phyloP scores from a whole-genome alignment of 2,329 filamentous ascomycete genomes.

The Drechslerella dactyloides region DNA sequence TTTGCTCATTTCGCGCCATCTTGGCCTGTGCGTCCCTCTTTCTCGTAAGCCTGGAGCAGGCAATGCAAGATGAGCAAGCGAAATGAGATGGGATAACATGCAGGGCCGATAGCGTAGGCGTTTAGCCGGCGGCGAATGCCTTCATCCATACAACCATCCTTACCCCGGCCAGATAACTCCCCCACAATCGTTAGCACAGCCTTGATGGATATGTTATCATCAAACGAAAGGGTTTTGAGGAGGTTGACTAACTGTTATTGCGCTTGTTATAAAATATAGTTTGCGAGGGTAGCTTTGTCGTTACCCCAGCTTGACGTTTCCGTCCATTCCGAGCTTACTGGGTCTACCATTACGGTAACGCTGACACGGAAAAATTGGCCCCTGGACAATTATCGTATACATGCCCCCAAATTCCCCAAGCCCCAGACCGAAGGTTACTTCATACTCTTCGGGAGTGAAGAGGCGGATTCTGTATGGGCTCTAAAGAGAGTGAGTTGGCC shows the following conservation, averaged over 20 bases:
- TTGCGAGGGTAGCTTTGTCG: slow-evolving; percentile 67
- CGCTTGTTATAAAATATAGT: slow-evolving; percentile 53
- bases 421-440: slow-evolving; percentile 95
- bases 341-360: slow-evolving; percentile 68
- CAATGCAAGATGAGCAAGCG: slow-evolving; percentile 17
- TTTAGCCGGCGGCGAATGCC: slow-evolving; percentile 33
- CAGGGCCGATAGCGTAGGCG: slow-evolving; percentile 24
- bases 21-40: slow-evolving; percentile 15
- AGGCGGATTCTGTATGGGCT: slow-evolving; percentile 77
- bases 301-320: slow-evolving; percentile 74
- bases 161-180: background rate
- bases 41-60: background rate
- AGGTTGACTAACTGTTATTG: background rate
- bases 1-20: slow-evolving; percentile 1
- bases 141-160: background rate
- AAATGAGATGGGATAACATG: slow-evolving; percentile 47
- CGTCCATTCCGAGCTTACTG: slow-evolving; percentile 66
- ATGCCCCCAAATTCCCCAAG: slow-evolving; percentile 88
- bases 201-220: background rate
- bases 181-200: background rate
- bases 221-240: background rate
- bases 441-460: slow-evolving; percentile 72
- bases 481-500: slow-evolving; percentile 85
- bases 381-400: slow-evolving; percentile 74
- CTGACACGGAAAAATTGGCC: slow-evolving; percentile 72